Evolutionary conservation across 306 rosid genomes (phyloP).

Genomic region (Ormosia emarginata): DNA sequence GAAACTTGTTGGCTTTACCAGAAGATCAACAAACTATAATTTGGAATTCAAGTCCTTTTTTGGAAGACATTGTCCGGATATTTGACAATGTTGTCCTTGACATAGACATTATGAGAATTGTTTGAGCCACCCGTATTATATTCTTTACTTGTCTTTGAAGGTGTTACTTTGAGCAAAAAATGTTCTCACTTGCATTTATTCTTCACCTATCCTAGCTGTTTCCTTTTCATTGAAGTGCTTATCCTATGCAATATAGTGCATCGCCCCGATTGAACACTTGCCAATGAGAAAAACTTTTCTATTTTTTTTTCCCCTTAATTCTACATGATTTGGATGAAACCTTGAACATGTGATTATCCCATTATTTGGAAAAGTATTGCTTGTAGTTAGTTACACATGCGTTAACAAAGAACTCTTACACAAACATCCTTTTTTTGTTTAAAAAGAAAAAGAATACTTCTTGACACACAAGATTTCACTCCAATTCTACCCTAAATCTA

Average conservation of each 20-base stretch:
- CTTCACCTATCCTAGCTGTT: neutral
- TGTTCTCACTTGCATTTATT: slow-evolving; percentile 13
- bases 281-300: neutral
- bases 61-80: slow-evolving; percentile 25
- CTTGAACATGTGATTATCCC: neutral
- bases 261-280: neutral
- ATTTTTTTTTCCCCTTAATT: neutral
- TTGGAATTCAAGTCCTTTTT: neutral
- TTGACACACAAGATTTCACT: neutral
- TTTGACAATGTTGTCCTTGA: slow-evolving; percentile 14
- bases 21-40: neutral
- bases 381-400: neutral
- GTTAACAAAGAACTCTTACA: neutral
- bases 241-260: slow-evolving; percentile 17
- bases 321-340: neutral
- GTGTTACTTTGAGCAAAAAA: slow-evolving; percentile 10
- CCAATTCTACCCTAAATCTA: neutral
- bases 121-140: slow-evolving; percentile 1
- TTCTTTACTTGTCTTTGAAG: slow-evolving; percentile 44
- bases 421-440: neutral
- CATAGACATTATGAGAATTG: neutral
- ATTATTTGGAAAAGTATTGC: neutral
- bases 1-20: slow-evolving; percentile 20
- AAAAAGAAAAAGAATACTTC: neutral
- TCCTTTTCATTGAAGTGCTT: neutral